A percentile compares a stretch with the other conserved stretches of the same genome.
These are phyloP conservation scores for Populus trichocarpa DNA, from an alignment of 441 rosid genomes.

Conservation along the genomic window DNA sequence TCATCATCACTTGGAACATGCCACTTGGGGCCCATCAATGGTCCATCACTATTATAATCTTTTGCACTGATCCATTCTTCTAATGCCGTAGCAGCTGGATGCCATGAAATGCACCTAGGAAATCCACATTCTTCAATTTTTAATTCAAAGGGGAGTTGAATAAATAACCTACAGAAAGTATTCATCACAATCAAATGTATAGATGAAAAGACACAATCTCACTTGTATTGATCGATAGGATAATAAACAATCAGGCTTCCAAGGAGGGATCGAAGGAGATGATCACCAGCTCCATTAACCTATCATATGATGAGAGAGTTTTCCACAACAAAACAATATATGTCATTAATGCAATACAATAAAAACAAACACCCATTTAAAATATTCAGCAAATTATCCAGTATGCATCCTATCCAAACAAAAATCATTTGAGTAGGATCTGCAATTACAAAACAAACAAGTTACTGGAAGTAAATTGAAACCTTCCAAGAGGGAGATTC, in stretches of 20 bases:
- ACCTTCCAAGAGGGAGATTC: slow-evolving; percentile 99
- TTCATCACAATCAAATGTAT: slow-evolving; percentile 9
- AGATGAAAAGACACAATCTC: slow-evolving; percentile 24
- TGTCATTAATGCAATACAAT: not conserved
- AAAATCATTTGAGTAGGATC: not conserved
- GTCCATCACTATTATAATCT: slow-evolving; percentile 56
- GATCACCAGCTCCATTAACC: slow-evolving; percentile 98
- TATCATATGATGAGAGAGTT: slow-evolving; percentile 21
- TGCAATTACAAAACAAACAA: not conserved
- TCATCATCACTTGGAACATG: slow-evolving; percentile 86
- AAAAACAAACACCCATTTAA: not conserved
- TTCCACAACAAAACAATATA: slow-evolving; percentile 4
- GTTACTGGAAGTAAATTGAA: slow-evolving; percentile 20
- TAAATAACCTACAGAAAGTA: slow-evolving; percentile 1
- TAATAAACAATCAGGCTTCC: slow-evolving; percentile 91
- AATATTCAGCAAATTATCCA: not conserved
- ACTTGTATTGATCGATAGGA: slow-evolving; percentile 95
- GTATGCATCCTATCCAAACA: not conserved
- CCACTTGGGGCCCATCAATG: slow-evolving; percentile 67
- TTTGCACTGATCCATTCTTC: slow-evolving; percentile 98
- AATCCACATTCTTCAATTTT: slow-evolving; percentile 24
- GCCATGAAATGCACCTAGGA: slow-evolving; percentile 68
- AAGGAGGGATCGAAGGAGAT: slow-evolving; percentile 87
- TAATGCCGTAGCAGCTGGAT: slow-evolving; percentile 78
- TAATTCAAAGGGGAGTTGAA: slow-evolving; percentile 4